Evolutionary conservation across 768 basidiomycete species (phyloP).

Genomic region (Xanthoconium stramineum): DNA sequence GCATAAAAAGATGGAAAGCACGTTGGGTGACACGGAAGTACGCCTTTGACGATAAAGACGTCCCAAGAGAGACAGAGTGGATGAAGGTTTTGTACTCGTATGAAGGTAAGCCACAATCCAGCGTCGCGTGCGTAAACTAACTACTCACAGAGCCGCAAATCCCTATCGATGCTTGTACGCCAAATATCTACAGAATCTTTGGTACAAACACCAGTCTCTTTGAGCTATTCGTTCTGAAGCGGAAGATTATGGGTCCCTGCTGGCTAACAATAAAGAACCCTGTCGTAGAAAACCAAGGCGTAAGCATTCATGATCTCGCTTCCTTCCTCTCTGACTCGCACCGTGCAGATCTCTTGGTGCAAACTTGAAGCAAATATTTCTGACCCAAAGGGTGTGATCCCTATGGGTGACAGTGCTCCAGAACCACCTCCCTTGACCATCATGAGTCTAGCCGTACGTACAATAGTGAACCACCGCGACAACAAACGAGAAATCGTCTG

Average conservation of each 20-base stretch:
- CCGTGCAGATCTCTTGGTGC: slow-evolving; percentile 89
- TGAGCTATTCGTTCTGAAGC: slow-evolving; percentile 88
- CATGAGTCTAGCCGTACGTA: slow-evolving; percentile 83
- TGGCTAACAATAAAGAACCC: slow-evolving; percentile 88
- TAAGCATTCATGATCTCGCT: slow-evolving; percentile 36
- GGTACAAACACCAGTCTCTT: slow-evolving; percentile 93
- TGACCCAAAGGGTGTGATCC: slow-evolving; percentile 86
- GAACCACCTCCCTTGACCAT: slow-evolving; percentile 88
- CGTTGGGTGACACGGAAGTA: slow-evolving; percentile 90
- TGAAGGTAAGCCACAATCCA: slow-evolving; percentile 51
- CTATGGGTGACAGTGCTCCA: slow-evolving; percentile 69
- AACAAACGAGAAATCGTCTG: slow-evolving; percentile 95
- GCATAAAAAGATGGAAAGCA: slow-evolving; percentile 72
- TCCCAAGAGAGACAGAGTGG: slow-evolving; percentile 85
- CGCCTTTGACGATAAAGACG: slow-evolving; percentile 75
- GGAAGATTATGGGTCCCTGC: slow-evolving; percentile 99
- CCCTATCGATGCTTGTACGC: slow-evolving; percentile 67
- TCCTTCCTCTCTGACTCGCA: background rate
- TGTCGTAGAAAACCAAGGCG: slow-evolving; percentile 72
- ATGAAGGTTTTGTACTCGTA: slow-evolving; percentile 93
- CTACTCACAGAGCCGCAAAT: slow-evolving; percentile 42
- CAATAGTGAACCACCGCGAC: slow-evolving; percentile 89
- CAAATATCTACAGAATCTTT: slow-evolving; percentile 84
- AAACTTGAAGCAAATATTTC: slow-evolving; percentile 83
- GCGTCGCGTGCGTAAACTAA: background rate